phyloP scores from a whole-genome alignment of 768 basidiomycete genomes.

The Phaeotremella skinneri region DNA sequence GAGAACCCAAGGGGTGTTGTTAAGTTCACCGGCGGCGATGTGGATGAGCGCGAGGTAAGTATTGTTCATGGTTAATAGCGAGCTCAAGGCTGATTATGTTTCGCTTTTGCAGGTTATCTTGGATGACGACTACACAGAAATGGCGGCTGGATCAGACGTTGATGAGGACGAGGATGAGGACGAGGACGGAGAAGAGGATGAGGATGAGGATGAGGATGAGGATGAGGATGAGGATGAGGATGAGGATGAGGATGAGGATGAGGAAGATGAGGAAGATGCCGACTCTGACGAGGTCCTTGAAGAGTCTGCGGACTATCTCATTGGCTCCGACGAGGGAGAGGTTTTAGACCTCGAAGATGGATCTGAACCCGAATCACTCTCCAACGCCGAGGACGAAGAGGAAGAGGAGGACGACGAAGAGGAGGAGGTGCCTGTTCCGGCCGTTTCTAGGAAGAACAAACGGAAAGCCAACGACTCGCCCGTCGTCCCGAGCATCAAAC shows the following conservation, averaged over 20 bases:
- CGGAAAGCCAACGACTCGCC: constrained; percentile 25
- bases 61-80: constrained; percentile 45
- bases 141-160: constrained; percentile 52
- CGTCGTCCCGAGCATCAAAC: constrained; percentile 19
- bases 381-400: constrained; percentile 55
- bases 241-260: constrained; percentile 55
- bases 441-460: constrained; percentile 27
- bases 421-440: constrained; percentile 20
- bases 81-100: constrained; percentile 23
- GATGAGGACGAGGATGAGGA: constrained; percentile 50
- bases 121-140: constrained; percentile 54
- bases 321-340: constrained; percentile 33
- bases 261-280: constrained; percentile 49
- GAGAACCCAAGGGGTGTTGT: constrained; percentile 59
- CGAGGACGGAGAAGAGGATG: constrained; percentile 39
- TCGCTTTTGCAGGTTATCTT: constrained; percentile 52
- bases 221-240: constrained; percentile 49
- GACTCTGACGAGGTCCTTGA: constrained; percentile 30
- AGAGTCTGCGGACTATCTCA: constrained; percentile 31
- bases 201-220: constrained; percentile 33
- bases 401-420: constrained; percentile 35
- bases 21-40: constrained; percentile 54
- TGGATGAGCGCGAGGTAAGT: constrained; percentile 56
- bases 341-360: constrained; percentile 38
- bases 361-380: constrained; percentile 49